Conservation (phyloP, 192 early-diverging fungal genomes). For the Coemansia sp. region DNA sequence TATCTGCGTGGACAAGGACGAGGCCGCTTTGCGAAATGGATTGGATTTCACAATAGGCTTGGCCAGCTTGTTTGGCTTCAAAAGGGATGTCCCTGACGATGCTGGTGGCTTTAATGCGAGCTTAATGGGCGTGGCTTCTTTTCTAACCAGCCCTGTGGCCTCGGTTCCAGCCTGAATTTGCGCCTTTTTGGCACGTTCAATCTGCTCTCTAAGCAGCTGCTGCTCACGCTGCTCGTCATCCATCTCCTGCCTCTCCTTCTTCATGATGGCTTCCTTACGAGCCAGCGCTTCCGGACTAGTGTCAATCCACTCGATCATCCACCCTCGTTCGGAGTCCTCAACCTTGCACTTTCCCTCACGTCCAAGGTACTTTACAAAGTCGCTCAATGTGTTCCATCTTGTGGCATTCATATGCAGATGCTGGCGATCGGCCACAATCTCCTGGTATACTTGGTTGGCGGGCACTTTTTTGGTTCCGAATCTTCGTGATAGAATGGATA, state of each 20-base stretch:
- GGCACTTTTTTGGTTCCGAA: slow-evolving; percentile 78
- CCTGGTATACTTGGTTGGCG: slow-evolving; percentile 97
- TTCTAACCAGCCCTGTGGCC: slow-evolving; percentile 29
- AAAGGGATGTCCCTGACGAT: not conserved
- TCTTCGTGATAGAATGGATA: slow-evolving; percentile 77
- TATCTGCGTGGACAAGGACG: slow-evolving; percentile 7
- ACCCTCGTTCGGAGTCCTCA: slow-evolving; percentile 88
- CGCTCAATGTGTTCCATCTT: slow-evolving; percentile 82
- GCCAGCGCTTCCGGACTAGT: slow-evolving; percentile 82
- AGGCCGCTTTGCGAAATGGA: slow-evolving; percentile 26
- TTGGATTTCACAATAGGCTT: slow-evolving; percentile 21
- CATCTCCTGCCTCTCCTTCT: slow-evolving; percentile 76
- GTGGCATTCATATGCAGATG: slow-evolving; percentile 98
- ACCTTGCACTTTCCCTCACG: slow-evolving; percentile 77
- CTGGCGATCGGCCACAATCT: slow-evolving; percentile 85
- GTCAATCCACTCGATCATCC: slow-evolving; percentile 90
- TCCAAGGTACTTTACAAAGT: slow-evolving; percentile 86
- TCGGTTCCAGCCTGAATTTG: slow-evolving; percentile 5
- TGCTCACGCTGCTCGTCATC: slow-evolving; percentile 86
- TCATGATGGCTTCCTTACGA: slow-evolving; percentile 68
- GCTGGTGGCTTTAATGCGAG: slow-evolving; percentile 19
- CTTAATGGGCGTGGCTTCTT: slow-evolving; percentile 18
- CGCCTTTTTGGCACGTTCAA: slow-evolving; percentile 66
- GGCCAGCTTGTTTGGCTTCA: slow-evolving; percentile 10
- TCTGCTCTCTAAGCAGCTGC: slow-evolving; percentile 75